These are phyloP conservation scores for Daldinia childiae DNA, from an alignment of 495 filamentous ascomycete genomes.

Conservation along the genomic window DNA sequence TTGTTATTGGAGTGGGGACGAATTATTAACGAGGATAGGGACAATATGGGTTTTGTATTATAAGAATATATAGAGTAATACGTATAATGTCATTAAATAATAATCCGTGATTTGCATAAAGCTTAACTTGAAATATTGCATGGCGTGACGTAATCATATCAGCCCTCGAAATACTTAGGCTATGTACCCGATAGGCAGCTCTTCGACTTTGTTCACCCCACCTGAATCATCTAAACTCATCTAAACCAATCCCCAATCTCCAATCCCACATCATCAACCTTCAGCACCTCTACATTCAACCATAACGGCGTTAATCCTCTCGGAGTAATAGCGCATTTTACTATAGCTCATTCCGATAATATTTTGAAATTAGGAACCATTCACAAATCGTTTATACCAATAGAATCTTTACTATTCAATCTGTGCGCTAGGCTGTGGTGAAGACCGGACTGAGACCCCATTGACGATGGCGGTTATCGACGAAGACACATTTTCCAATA, in stretches of 20 bases:
- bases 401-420: conserved; percentile 11
- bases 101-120: conserved; percentile 6
- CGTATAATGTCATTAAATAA: background rate
- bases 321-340: conserved; percentile 1
- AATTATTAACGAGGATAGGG: conserved; percentile 68
- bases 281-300: conserved; percentile 16
- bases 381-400: conserved; percentile 6
- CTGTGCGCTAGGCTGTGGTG: conserved; percentile 16
- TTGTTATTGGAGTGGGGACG: conserved; percentile 80
- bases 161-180: background rate
- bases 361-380: background rate
- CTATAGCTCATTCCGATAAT: background rate
- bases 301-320: background rate
- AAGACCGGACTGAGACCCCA: conserved; percentile 27
- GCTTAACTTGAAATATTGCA: conserved; percentile 21
- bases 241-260: conserved; percentile 29
- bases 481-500: conserved; percentile 61
- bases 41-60: conserved; percentile 63
- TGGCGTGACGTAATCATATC: conserved; percentile 29
- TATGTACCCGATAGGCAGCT: conserved; percentile 22
- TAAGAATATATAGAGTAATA: conserved; percentile 6
- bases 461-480: conserved; percentile 58
- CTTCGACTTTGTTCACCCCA: conserved; percentile 4
- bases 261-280: conserved; percentile 21
- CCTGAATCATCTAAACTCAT: conserved; percentile 7